Evolutionary conservation across 2,329 filamentous ascomycete species (phyloP), one percentile per base, ranked within the genome.

Genomic region (Penicillium sp.): DNA sequence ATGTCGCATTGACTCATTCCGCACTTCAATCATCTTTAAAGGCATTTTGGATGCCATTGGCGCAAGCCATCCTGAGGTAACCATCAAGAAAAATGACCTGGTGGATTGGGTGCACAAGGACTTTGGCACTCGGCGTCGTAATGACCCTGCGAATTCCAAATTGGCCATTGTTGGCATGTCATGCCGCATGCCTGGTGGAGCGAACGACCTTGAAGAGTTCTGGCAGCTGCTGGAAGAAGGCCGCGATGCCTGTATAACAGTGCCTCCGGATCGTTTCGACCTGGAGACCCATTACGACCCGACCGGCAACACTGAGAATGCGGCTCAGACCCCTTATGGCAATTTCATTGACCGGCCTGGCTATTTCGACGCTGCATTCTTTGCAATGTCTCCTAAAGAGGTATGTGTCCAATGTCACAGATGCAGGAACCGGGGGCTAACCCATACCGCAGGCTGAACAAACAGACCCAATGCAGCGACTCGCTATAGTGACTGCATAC

Each of bases 311-410:
- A 19, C 13, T 26, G 16, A 16, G 2, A 54, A 54, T 16, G 19
- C 52, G 2, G 45, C 25, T 8, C 22, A 40, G n/a, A 54, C 35
- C 16, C 52, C 33, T n/a, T 42, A 16, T 42, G 52, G 52, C 11
- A 26, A 26, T 77, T 92, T 86, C 74, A 83, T 90, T 62, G 85
- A 91, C 64, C 83, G 90, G 61, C 89, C 89, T 0, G 88, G 88
- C 52, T 78, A 87, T 52, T 92, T 92, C 70, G 89, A 92, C 68
- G 85, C 88, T 14, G 82, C 85, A 0, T 92, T 92, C 77, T 92
- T 92, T 83, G 90, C 90, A 74, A 92, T 92, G 86, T 91, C 88
- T 37, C 88, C 89, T 6, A 84, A 88, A 65, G 89, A 92, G 75
- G 89, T 89, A 28, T 83, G 19, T 45, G 19, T 22, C 19, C 19